Evolutionary conservation across 2,329 filamentous ascomycete genomes (phyloP), one percentile per base, ranked within the genome.

Genomic region (Aspergillus quadrilineatus): DNA sequence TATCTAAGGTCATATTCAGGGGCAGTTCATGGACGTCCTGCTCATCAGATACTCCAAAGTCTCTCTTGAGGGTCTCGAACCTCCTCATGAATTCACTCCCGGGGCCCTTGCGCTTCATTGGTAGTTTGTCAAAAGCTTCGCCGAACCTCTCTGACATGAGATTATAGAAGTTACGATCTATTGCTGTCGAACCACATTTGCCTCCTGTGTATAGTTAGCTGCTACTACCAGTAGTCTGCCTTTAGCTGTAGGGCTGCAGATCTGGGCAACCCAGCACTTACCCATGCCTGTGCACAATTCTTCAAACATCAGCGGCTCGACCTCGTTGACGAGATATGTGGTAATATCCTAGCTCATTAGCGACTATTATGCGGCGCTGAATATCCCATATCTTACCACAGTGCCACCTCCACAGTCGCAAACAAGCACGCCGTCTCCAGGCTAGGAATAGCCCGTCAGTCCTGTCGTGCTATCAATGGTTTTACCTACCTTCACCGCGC

Each of bases 31-130:
- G 52, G 6, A 49, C 56, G 10, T 53, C 51, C 1, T 57, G 30
- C 10, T 59, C 55, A n/a, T 60, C 42, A 12, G 52, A 60, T 29
- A 41, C 22, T 1, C 65, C 65, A 54, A 74, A 75, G 30, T 67
- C 60, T 9, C 60, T 57, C 47, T 75, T 75, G 36, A 63, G 22
- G 0, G 55, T 46, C 46, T 75, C 72, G 39, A 74, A 75, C 3
- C 62, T 57, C 17, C 65, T 64, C 72, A 75, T 75, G 41, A 75
- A 71, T 6, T 56, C 29, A 42, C 68, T 72, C 8, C 70, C 69
- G 1, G 68, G 62, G 1, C 67, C 65, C 22, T 60, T 69, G 48
- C 65, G 61, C 36, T 65, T 59, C 2, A 57, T 29, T 1, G 59
- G 52, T 9, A 75, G 45, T 4, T 47, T 29, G 6, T 65, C 60